A percentile compares a stretch with the other conserved stretches of the same genome.
These are phyloP conservation scores for Cydonia oblonga DNA, from an alignment of 331 rosid species.

Conservation along the genomic window DNA sequence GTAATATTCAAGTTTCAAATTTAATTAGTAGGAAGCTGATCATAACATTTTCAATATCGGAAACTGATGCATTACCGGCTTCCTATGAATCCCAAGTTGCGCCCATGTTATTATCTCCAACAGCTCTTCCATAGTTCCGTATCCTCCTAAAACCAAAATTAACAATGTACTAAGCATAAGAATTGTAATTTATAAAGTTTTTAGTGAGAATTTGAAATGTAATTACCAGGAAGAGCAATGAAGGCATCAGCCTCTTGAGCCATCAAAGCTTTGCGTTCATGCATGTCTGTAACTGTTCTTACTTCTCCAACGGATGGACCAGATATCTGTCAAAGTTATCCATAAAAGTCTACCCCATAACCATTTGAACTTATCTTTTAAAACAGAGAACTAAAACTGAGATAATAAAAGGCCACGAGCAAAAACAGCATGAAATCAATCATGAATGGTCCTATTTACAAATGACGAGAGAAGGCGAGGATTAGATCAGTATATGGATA, in stretches of 20 bases:
- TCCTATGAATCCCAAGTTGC: conserved; percentile 87
- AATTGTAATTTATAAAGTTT: not conserved
- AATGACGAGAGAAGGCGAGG: not conserved
- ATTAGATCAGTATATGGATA: not conserved
- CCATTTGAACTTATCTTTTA: conserved; percentile 3
- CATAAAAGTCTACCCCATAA: conserved; percentile 14
- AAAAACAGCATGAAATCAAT: not conserved
- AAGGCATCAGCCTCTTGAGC: conserved; percentile 86
- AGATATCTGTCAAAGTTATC: conserved; percentile 49
- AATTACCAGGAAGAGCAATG: conserved; percentile 84
- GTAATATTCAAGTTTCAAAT: conserved; percentile 11
- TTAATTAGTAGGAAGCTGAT: not conserved
- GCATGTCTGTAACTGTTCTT: conserved; percentile 80
- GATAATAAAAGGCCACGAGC: not conserved
- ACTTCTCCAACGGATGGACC: conserved; percentile 85
- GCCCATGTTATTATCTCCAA: conserved; percentile 96
- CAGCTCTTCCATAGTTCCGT: conserved; percentile 97
- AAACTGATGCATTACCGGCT: conserved; percentile 42
- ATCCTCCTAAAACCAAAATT: conserved; percentile 51
- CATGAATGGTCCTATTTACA: not conserved
- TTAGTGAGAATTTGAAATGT: conserved; percentile 3
- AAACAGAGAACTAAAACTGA: not conserved
- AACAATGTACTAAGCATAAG: conserved; percentile 1
- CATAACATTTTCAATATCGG: conserved; percentile 3
- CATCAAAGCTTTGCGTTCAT: conserved; percentile 87